phyloP scores from a whole-genome alignment of 2,329 filamentous ascomycete species.

The Aspergillus amoenus region DNA sequence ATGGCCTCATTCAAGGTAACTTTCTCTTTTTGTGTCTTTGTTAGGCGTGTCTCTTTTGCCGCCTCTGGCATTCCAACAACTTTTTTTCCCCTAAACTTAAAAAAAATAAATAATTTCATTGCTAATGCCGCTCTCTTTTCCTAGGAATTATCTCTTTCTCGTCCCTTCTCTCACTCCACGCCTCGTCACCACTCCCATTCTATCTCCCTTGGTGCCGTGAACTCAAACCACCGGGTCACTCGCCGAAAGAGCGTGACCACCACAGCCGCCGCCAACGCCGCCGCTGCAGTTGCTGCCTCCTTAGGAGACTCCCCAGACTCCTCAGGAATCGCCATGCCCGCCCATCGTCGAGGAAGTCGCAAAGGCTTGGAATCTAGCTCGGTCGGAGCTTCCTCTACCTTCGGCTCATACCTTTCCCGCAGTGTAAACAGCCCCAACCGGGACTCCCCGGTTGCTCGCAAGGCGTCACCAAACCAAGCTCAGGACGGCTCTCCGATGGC shows the following conservation, averaged over 20 bases:
- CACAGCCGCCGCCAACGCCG: slow-evolving; percentile 69
- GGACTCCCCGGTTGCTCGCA: slow-evolving; percentile 37
- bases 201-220: slow-evolving; percentile 72
- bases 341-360: slow-evolving; percentile 55
- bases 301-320: slow-evolving; percentile 62
- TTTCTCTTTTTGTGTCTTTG: slow-evolving; percentile 9
- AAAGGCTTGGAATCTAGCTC: slow-evolving; percentile 66
- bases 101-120: too few species aligned
- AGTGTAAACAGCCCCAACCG: slow-evolving; percentile 37
- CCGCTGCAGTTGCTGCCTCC: slow-evolving; percentile 61
- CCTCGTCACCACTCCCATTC: slow-evolving; percentile 80
- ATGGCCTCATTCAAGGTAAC: slow-evolving; percentile 45
- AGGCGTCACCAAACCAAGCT: slow-evolving; percentile 35
- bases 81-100: neutral
- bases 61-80: slow-evolving; percentile 1
- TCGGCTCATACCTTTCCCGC: slow-evolving; percentile 44
- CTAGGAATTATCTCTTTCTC: slow-evolving; percentile 55
- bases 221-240: slow-evolving; percentile 79
- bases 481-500: slow-evolving; percentile 21
- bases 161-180: slow-evolving; percentile 67
- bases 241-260: slow-evolving; percentile 91
- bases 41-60: slow-evolving; percentile 2
- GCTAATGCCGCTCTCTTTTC: slow-evolving; percentile 23
- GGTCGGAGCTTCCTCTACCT: slow-evolving; percentile 40
- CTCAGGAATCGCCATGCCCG: slow-evolving; percentile 58